phyloP scores from a whole-genome alignment of 495 filamentous ascomycete genomes.

The Articulospora tetracladia region DNA sequence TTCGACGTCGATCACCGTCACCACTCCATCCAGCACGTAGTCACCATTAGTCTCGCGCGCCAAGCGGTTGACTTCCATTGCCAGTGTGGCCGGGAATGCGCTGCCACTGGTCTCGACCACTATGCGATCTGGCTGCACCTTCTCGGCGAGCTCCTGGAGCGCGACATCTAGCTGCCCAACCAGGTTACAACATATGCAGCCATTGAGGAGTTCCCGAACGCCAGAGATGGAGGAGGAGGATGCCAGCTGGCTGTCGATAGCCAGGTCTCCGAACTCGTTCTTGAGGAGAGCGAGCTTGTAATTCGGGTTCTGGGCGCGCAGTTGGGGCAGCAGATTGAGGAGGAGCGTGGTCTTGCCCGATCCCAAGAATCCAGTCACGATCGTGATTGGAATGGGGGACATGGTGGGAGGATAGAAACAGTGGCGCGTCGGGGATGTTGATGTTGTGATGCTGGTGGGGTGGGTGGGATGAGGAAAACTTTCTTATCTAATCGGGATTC shows the following conservation, averaged over 20 bases:
- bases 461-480: not conserved
- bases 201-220: constrained; percentile 86
- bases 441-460: not conserved
- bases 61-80: constrained; percentile 89
- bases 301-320: constrained; percentile 54
- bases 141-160: constrained; percentile 61
- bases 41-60: constrained; percentile 53
- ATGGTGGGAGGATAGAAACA: constrained; percentile 31
- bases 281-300: constrained; percentile 94
- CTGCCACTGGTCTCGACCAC: constrained; percentile 88
- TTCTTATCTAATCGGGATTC: constrained; percentile 3
- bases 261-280: constrained; percentile 96
- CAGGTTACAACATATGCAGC: constrained; percentile 98
- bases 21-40: constrained; percentile 83
- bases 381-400: constrained; percentile 82
- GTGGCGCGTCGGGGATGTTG: not conserved
- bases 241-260: constrained; percentile 87
- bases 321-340: constrained; percentile 83
- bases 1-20: constrained; percentile 92
- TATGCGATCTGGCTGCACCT: constrained; percentile 71
- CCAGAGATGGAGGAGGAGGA: constrained; percentile 77
- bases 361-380: constrained; percentile 92
- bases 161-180: constrained; percentile 85
- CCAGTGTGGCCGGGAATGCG: constrained; percentile 85
- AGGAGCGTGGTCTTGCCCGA: constrained; percentile 93